A percentile compares a stretch with the other conserved stretches of the same genome.
Conservation (phyloP, 139 green algal species). For the Chlorella sp. region DNA sequence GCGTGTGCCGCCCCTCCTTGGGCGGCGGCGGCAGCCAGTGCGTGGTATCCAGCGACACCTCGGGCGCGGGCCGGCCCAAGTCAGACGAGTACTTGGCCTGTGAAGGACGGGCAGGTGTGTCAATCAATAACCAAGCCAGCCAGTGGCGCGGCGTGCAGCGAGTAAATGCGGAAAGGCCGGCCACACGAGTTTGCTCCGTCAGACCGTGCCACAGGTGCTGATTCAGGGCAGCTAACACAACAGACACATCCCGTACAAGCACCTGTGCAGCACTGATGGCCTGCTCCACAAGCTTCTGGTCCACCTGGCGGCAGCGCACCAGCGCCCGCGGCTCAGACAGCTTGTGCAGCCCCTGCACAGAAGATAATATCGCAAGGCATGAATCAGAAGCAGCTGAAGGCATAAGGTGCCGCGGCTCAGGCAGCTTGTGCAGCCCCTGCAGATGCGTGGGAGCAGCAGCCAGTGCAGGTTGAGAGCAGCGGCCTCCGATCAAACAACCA, state of each 20-base stretch:
- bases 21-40: conserved; percentile 77
- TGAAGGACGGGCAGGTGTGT: too few species aligned
- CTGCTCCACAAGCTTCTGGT: conserved; percentile 72
- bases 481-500: too few species aligned
- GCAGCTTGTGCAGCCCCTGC: neutral
- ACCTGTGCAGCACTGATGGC: conserved; percentile 56
- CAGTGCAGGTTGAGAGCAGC: too few species aligned
- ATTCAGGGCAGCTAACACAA: neutral
- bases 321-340: conserved; percentile 70
- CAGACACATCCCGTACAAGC: neutral
- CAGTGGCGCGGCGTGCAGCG: neutral
- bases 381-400: neutral
- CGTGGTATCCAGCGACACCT: conserved; percentile 69
- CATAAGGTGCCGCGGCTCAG: neutral
- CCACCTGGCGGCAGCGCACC: conserved; percentile 78
- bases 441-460: neutral
- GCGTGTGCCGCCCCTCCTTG: conserved; percentile 31
- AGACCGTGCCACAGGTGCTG: neutral
- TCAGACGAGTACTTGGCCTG: conserved; percentile 39
- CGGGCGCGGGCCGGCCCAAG: conserved; percentile 59
- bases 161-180: neutral
- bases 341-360: conserved; percentile 77
- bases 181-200: neutral
- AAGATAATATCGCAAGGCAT: neutral
- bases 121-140: too few species aligned